These are phyloP conservation scores for Phascolomyces articulosus DNA, from an alignment of 371 early-diverging fungal species.

Conservation along the genomic window DNA sequence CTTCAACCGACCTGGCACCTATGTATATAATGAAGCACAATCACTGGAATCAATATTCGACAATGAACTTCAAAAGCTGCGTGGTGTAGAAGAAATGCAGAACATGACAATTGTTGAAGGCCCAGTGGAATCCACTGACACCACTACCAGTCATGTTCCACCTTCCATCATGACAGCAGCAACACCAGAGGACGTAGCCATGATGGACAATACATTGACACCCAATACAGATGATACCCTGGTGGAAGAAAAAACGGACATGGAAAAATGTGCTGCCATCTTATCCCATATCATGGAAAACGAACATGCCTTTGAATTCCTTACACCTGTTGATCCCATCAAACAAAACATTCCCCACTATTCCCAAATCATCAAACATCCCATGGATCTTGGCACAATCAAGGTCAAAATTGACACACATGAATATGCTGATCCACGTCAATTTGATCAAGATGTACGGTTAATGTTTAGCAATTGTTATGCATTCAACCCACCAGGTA, in stretches of 20 bases:
- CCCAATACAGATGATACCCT: slow-evolving; percentile 4
- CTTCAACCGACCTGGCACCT: slow-evolving; percentile 53
- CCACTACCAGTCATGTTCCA: too few relatives aligned
- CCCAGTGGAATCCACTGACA: background rate
- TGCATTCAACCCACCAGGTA: slow-evolving; percentile 77
- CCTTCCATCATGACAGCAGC: too few relatives aligned
- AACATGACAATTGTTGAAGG: slow-evolving; percentile 57
- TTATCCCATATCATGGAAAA: slow-evolving; percentile 36
- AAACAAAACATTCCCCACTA: slow-evolving; percentile 67
- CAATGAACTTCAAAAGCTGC: slow-evolving; percentile 40
- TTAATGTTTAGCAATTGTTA: slow-evolving; percentile 60
- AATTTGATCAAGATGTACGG: slow-evolving; percentile 54
- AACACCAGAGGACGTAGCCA: background rate
- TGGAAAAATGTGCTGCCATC: slow-evolving; percentile 34
- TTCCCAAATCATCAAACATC: slow-evolving; percentile 83
- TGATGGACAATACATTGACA: background rate
- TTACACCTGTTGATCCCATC: slow-evolving; percentile 53
- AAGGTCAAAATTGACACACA: slow-evolving; percentile 65
- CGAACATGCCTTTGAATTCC: slow-evolving; percentile 44
- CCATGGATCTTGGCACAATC: slow-evolving; percentile 98
- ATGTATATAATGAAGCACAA: slow-evolving; percentile 53
- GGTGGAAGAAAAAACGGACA: slow-evolving; percentile 17
- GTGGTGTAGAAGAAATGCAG: slow-evolving; percentile 40
- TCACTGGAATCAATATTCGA: slow-evolving; percentile 46
- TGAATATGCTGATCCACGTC: slow-evolving; percentile 43